These are phyloP conservation scores for Laetiporus sulphureus DNA, from an alignment of 1,284 basidiomycete species.

Conservation along the genomic window DNA sequence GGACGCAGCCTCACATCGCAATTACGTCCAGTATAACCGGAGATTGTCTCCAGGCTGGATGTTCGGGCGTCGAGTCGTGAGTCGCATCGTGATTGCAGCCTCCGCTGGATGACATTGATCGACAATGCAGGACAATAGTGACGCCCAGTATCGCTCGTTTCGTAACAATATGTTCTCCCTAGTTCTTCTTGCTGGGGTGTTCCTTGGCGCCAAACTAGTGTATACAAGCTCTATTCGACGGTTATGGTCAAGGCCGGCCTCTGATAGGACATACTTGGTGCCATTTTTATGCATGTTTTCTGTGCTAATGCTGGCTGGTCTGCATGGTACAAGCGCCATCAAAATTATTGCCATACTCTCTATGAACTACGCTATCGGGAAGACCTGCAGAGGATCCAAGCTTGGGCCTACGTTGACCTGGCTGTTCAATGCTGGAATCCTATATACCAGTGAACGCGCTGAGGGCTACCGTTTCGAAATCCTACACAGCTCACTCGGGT, in stretches of 20 bases:
- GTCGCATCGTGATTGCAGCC: too few species aligned
- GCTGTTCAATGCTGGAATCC: conserved; percentile 68
- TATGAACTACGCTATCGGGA: conserved; percentile 68
- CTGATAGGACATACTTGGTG: conserved; percentile 15
- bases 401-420: conserved; percentile 54
- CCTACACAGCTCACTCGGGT: conserved; percentile 49
- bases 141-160: conserved; percentile 81
- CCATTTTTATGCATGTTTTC: conserved; percentile 37
- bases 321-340: conserved; percentile 85
- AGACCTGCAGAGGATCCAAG: conserved; percentile 35
- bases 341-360: conserved; percentile 75
- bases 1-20: conserved; percentile 59
- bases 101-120: too few species aligned
- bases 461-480: conserved; percentile 69
- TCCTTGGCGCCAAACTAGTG: conserved; percentile 38
- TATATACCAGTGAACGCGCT: conserved; percentile 78
- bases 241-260: neutral
- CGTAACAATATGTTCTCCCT: conserved; percentile 67
- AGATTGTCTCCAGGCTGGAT: conserved; percentile 68
- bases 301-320: conserved; percentile 59
- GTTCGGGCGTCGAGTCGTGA: conserved; percentile 57
- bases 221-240: conserved; percentile 11
- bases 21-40: conserved; percentile 58
- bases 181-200: conserved; percentile 41
- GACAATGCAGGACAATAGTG: conserved; percentile 70